A percentile compares a stretch with the other conserved stretches of the same genome.
phyloP scores from a whole-genome alignment of 441 rosid species.

The Mallotus japonicus region DNA sequence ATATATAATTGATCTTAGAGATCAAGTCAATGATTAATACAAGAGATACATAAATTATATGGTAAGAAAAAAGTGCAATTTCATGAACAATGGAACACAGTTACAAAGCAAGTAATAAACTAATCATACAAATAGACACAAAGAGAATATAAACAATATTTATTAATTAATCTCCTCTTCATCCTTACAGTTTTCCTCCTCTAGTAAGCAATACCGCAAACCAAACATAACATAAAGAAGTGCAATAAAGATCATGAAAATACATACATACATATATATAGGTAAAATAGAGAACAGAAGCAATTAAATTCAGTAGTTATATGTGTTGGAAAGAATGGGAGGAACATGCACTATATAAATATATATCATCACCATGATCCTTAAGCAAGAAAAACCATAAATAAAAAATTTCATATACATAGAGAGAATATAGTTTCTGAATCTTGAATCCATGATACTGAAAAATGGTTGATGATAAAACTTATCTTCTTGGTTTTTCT shows the following conservation, averaged over 20 bases:
- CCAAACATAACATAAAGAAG: neutral
- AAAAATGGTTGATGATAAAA: neutral
- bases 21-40: neutral
- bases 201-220: neutral
- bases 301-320: neutral
- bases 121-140: too few relatives aligned
- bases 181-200: neutral
- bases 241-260: neutral
- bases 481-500: neutral
- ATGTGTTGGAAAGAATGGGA: neutral
- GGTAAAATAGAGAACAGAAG: neutral
- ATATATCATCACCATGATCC: neutral
- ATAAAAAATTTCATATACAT: neutral
- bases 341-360: neutral
- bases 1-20: neutral
- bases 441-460: conserved; percentile 4
- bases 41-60: neutral
- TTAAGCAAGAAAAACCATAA: neutral
- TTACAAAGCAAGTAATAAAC: neutral
- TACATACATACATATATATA: neutral
- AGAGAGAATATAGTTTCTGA: conserved; percentile 1
- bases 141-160: too few relatives aligned
- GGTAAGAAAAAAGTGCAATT: neutral
- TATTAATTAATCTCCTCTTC: neutral
- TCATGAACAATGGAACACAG: neutral